Conservation (phyloP, 495 filamentous ascomycete species). For the Pyronema domesticum region DNA sequence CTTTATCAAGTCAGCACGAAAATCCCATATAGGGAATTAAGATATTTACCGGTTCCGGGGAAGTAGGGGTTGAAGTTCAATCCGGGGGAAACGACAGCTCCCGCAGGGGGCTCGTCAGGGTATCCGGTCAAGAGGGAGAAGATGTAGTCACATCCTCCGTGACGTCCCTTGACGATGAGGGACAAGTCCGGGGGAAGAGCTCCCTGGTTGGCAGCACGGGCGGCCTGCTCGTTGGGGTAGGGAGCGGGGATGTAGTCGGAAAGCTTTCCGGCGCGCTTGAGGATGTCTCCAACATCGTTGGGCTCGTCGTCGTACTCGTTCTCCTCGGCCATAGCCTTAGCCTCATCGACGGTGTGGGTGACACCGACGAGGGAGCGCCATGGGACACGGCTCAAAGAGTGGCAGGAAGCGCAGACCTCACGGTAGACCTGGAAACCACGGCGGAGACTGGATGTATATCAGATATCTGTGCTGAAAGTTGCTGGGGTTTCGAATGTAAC, state of each 20-base stretch:
- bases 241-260: constrained; percentile 90
- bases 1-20: constrained; percentile 24
- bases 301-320: constrained; percentile 97
- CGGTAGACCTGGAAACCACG: constrained; percentile 99
- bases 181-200: constrained; percentile 93
- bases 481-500: constrained; percentile 23
- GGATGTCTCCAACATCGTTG: constrained; percentile 93
- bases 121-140: constrained; percentile 96
- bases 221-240: constrained; percentile 98
- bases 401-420: constrained; percentile 94
- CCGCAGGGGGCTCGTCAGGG: constrained; percentile 86
- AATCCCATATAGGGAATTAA: neutral
- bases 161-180: constrained; percentile 91
- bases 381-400: constrained; percentile 84
- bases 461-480: constrained; percentile 1
- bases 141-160: constrained; percentile 97
- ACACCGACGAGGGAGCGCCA: constrained; percentile 85
- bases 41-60: constrained; percentile 60
- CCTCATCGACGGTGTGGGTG: constrained; percentile 89
- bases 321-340: constrained; percentile 90
- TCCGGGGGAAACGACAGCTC: constrained; percentile 58
- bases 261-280: constrained; percentile 94
- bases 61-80: constrained; percentile 99
- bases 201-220: constrained; percentile 94
- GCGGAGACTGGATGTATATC: constrained; percentile 49